These are phyloP conservation scores for Chenopodium suecicum DNA, from an alignment of 148 eudicot species.

Conservation along the genomic window DNA sequence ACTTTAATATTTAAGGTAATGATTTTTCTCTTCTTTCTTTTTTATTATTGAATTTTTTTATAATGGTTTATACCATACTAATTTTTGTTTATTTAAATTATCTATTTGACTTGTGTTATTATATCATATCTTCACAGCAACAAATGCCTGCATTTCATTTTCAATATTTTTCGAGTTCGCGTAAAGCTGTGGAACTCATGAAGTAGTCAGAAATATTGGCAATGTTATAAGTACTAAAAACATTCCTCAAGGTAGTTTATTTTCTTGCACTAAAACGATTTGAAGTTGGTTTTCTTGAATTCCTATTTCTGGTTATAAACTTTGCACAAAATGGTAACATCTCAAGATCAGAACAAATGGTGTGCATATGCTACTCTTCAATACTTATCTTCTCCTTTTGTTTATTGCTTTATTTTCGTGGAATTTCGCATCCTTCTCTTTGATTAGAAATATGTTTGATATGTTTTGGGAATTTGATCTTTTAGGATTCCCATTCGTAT, in stretches of 20 bases:
- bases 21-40: background rate
- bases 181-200: conserved; percentile 7
- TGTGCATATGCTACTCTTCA: background rate
- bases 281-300: background rate
- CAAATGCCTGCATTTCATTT: conserved; percentile 7
- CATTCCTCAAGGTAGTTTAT: conserved; percentile 20
- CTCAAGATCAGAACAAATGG: conserved; percentile 3
- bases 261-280: background rate
- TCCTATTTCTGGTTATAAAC: background rate
- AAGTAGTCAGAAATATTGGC: conserved; percentile 9
- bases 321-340: background rate
- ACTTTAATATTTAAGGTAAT: conserved; percentile 17
- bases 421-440: background rate
- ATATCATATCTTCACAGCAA: conserved; percentile 13
- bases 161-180: background rate
- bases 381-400: background rate
- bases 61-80: background rate
- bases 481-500: conserved; percentile 21
- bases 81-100: background rate
- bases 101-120: conserved; percentile 12
- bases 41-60: no score
- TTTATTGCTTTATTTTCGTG: background rate
- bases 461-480: conserved; percentile 34
- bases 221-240: conserved; percentile 6
- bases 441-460: conserved; percentile 28